phyloP scores from a whole-genome alignment of 495 filamentous ascomycete species.

The Zalerion maritima region DNA sequence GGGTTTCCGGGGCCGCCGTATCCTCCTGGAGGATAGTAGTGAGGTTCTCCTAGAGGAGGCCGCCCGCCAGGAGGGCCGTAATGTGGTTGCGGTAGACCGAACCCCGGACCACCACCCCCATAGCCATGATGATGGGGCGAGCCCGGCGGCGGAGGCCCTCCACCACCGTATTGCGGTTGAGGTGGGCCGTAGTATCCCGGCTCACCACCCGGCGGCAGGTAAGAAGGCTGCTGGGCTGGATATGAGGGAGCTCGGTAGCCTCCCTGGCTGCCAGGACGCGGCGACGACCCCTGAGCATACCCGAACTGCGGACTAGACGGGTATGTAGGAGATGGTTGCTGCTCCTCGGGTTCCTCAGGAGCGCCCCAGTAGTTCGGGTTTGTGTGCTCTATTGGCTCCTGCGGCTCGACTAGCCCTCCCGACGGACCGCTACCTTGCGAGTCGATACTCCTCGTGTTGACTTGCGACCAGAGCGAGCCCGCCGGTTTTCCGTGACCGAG shows the following conservation, averaged over 20 bases:
- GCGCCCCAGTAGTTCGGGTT: constrained; percentile 7
- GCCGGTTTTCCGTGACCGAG: constrained; percentile 35
- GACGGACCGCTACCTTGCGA: constrained; percentile 16
- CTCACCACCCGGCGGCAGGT: background rate
- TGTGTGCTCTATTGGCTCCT: no score
- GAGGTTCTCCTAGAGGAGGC: no score
- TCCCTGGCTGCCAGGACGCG: background rate
- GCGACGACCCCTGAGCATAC: background rate
- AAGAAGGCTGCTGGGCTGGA: constrained; percentile 1
- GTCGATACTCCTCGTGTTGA: constrained; percentile 26
- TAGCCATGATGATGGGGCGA: constrained; percentile 2
- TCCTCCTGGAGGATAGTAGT: no score
- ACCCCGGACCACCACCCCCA: background rate
- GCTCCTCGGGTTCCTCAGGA: constrained; percentile 1
- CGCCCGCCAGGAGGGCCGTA: constrained; percentile 2
- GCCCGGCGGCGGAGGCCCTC: background rate
- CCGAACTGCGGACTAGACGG: constrained; percentile 3
- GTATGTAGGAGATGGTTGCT: constrained; percentile 4
- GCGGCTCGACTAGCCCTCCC: no score
- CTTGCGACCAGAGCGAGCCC: constrained; percentile 37
- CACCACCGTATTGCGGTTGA: no score
- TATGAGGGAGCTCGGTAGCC: constrained; percentile 4
- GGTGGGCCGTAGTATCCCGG: no score
- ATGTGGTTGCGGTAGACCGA: no score
- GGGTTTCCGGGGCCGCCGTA: no score